Evolutionary conservation across 108 stramenopile genomes (phyloP).

Genomic region (Conticribra weissflogii): DNA sequence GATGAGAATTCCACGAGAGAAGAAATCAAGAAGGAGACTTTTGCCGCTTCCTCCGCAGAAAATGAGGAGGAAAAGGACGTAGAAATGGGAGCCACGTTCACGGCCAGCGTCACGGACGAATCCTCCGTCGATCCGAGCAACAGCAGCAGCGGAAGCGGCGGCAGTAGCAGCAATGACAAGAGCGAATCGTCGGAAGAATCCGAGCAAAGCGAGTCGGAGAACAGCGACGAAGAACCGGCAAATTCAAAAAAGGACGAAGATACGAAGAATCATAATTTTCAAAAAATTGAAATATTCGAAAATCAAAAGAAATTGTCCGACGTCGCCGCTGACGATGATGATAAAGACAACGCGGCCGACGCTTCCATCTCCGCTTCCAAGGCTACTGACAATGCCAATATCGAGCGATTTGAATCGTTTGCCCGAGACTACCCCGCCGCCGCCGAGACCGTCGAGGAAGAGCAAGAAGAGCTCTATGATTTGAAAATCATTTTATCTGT

Average conservation of each 20-base stretch:
- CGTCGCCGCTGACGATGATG: background rate
- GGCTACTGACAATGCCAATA: no score
- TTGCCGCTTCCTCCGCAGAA: background rate
- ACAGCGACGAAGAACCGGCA: no score
- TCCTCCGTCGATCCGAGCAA: background rate
- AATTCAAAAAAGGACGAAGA: no score
- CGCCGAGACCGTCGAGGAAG: slow-evolving; percentile 19
- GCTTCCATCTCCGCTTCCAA: no score
- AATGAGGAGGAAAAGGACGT: background rate
- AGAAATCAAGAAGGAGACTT: background rate
- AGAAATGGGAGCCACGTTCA: background rate
- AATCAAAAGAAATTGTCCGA: background rate
- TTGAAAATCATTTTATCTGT: slow-evolving; percentile 31
- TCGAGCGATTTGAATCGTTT: no score
- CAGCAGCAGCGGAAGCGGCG: background rate
- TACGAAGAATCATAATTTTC: no score
- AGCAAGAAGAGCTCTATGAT: slow-evolving; percentile 62
- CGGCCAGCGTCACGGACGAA: background rate
- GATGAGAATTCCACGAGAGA: background rate
- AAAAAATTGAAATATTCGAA: background rate
- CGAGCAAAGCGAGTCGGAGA: no score
- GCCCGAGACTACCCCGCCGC: background rate
- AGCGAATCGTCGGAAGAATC: no score
- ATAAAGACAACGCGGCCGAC: background rate
- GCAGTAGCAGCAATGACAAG: background rate